phyloP scores from a whole-genome alignment of 805 yeast genomes.

The Candida adriatica region DNA sequence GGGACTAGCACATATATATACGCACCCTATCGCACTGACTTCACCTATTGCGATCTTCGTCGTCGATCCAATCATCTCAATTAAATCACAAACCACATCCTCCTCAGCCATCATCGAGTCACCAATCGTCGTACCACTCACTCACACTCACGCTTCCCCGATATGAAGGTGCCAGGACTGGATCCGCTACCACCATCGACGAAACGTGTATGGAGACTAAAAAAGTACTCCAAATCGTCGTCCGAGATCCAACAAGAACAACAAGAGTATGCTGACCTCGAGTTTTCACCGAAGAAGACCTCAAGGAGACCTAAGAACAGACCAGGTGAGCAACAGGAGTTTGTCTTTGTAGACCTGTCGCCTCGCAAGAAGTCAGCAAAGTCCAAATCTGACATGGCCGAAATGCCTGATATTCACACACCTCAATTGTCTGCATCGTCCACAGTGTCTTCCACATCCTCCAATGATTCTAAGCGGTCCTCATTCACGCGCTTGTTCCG shows the following conservation, averaged over 20 bases:
- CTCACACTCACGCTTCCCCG: too few relatives aligned
- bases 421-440: conserved; percentile 13
- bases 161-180: conserved; percentile 5
- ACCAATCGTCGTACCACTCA: too few relatives aligned
- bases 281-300: conserved; percentile 21
- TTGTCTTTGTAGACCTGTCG: conserved; percentile 24
- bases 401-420: too few relatives aligned
- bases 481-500: too few relatives aligned
- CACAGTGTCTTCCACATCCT: too few relatives aligned
- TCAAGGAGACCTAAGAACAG: conserved; percentile 21
- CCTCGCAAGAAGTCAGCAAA: conserved; percentile 19
- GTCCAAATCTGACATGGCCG: conserved; percentile 3
- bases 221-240: conserved; percentile 18
- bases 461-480: too few relatives aligned
- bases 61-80: too few relatives aligned
- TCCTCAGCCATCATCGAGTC: too few relatives aligned
- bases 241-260: conserved; percentile 21
- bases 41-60: too few relatives aligned
- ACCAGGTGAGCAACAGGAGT: conserved; percentile 23
- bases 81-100: too few relatives aligned
- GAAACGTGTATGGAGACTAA: conserved; percentile 23
- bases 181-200: conserved; percentile 11
- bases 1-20: too few relatives aligned
- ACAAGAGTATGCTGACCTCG: conserved; percentile 18
- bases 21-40: too few relatives aligned